phyloP scores from a whole-genome alignment of 768 basidiomycete species.

The Tephrocybe sp. region DNA sequence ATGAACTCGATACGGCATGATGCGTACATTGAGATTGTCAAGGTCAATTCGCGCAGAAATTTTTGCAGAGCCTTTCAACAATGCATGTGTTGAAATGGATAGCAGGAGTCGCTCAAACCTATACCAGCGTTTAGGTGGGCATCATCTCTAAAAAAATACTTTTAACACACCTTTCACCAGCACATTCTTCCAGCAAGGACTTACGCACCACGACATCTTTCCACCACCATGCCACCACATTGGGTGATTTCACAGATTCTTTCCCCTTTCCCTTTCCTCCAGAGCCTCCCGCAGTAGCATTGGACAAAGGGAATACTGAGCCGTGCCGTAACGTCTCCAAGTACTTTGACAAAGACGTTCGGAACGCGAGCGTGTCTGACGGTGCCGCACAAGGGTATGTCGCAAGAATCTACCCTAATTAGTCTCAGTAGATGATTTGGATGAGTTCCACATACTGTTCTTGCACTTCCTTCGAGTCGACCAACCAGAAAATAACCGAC shows the following conservation, averaged over 20 bases:
- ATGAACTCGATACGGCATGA: not conserved
- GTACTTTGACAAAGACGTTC: constrained; percentile 50
- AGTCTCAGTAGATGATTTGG: too few species aligned
- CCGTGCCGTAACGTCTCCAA: constrained; percentile 45
- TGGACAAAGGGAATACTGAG: constrained; percentile 31
- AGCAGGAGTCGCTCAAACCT: constrained; percentile 55
- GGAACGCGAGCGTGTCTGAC: constrained; percentile 51
- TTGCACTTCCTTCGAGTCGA: constrained; percentile 38
- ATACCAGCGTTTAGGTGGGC: not conserved
- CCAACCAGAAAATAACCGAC: constrained; percentile 48
- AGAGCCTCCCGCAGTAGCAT: constrained; percentile 7
- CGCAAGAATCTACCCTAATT: constrained; percentile 37
- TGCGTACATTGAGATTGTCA: constrained; percentile 19
- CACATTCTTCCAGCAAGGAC: constrained; percentile 55
- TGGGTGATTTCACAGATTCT: not conserved
- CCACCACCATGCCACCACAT: constrained; percentile 51
- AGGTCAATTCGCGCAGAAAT: constrained; percentile 6
- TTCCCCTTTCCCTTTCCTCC: constrained; percentile 17
- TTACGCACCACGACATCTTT: constrained; percentile 55
- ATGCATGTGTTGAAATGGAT: constrained; percentile 50
- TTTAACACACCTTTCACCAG: constrained; percentile 43
- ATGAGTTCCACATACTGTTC: constrained; percentile 21
- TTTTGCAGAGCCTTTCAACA: constrained; percentile 32
- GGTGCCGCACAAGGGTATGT: constrained; percentile 54
- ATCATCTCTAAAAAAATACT: not conserved